Conservation (phyloP, 1,284 basidiomycete species). For the Acaromyces ingoldii region DNA sequence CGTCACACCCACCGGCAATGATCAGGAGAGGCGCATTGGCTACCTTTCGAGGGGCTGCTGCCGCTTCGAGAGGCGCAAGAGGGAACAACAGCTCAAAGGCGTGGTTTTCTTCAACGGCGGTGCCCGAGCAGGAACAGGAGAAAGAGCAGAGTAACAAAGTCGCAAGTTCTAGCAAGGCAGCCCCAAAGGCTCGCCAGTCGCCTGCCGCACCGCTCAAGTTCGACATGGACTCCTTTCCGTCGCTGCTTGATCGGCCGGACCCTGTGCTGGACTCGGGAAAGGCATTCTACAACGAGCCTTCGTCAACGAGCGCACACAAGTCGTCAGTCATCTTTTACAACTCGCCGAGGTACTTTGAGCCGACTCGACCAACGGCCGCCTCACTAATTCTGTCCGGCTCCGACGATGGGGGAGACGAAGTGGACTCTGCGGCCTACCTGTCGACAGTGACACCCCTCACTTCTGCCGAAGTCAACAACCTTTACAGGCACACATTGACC, state of each 20-base stretch:
- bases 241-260: conserved; percentile 42
- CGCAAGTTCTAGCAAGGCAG: too few species aligned
- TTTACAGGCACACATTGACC: conserved; percentile 44
- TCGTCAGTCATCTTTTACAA: conserved; percentile 36
- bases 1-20: too few species aligned
- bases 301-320: conserved; percentile 20
- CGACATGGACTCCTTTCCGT: conserved; percentile 23
- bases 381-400: conserved; percentile 26
- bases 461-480: conserved; percentile 32
- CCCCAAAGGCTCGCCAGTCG: too few species aligned
- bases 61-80: too few species aligned
- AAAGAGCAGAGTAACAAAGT: too few species aligned
- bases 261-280: conserved; percentile 47
- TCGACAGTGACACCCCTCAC: conserved; percentile 44
- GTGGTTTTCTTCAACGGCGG: too few species aligned
- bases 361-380: conserved; percentile 32
- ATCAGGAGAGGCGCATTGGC: too few species aligned
- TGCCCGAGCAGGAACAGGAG: too few species aligned
- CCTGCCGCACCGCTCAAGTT: conserved; percentile 7
- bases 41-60: too few species aligned
- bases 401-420: conserved; percentile 20
- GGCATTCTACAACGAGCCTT: conserved; percentile 17
- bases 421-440: conserved; percentile 37
- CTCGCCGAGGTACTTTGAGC: conserved; percentile 33
- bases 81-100: too few species aligned